phyloP scores from a whole-genome alignment of 2,329 filamentous ascomycete species.

The Capronia americana region DNA sequence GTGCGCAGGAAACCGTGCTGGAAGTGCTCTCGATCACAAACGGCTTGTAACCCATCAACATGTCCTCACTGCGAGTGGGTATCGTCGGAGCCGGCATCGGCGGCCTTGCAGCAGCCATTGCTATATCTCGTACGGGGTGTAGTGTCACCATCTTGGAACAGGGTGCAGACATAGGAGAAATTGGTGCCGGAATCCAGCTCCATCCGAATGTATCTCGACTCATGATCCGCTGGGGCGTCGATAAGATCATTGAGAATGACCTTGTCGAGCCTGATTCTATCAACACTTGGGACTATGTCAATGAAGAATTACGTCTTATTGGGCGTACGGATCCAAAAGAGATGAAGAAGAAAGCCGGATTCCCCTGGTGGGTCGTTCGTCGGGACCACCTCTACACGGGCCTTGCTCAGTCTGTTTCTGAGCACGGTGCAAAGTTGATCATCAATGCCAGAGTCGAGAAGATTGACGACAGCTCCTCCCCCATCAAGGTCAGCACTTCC shows the following conservation, averaged over 20 bases:
- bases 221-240: constrained; percentile 14
- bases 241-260: constrained; percentile 19
- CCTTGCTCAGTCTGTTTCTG: constrained; percentile 49
- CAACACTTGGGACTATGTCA: constrained; percentile 18
- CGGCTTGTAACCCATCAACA: not conserved
- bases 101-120: constrained; percentile 50
- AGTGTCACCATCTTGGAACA: constrained; percentile 18
- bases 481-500: constrained; percentile 12
- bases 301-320: constrained; percentile 18
- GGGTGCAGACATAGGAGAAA: constrained; percentile 12
- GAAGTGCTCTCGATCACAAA: not conserved
- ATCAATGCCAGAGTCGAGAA: constrained; percentile 51
- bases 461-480: constrained; percentile 36
- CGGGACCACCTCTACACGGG: constrained; percentile 55
- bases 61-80: constrained; percentile 34
- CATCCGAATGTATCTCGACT: constrained; percentile 18
- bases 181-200: constrained; percentile 15
- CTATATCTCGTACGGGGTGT: constrained; percentile 17
- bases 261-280: constrained; percentile 10
- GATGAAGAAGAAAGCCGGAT: constrained; percentile 24
- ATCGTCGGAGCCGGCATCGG: constrained; percentile 51
- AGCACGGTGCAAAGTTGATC: constrained; percentile 48
- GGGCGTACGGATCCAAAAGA: constrained; percentile 20
- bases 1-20: not conserved
- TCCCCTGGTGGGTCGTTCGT: constrained; percentile 49